Conservation (phyloP, 1,284 basidiomycete genomes). For the Trametes pubescens region DNA sequence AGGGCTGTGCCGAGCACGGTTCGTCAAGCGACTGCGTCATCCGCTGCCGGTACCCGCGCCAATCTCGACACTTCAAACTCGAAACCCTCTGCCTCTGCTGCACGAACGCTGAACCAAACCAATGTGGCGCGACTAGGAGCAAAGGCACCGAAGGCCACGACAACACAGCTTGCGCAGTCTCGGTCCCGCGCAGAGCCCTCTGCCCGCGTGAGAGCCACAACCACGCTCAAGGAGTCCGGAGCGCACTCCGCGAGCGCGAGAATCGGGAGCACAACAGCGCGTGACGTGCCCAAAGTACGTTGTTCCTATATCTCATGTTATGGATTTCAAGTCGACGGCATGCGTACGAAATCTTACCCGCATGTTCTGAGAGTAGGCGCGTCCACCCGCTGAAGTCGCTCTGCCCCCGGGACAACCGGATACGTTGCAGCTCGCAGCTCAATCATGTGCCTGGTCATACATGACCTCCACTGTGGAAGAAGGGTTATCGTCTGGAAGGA, state of each 20-base stretch:
- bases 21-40: conserved; percentile 21
- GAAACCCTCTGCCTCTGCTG: conserved; percentile 15
- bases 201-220: conserved; percentile 30
- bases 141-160: conserved; percentile 22
- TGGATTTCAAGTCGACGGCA: too few species aligned
- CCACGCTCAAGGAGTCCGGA: conserved; percentile 28
- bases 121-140: conserved; percentile 14
- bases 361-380: conserved; percentile 14
- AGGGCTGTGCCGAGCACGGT: conserved; percentile 13
- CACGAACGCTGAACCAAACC: conserved; percentile 18
- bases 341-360: not conserved
- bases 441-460: conserved; percentile 38
- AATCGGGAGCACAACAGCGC: conserved; percentile 14
- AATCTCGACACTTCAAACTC: conserved; percentile 22
- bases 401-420: conserved; percentile 21
- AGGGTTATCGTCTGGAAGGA: conserved; percentile 16
- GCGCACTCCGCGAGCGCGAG: conserved; percentile 17
- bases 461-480: conserved; percentile 37
- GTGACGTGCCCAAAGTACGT: conserved; percentile 18
- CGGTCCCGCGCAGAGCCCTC: conserved; percentile 21
- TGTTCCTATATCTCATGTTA: not conserved
- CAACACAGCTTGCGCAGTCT: conserved; percentile 22
- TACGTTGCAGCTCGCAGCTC: conserved; percentile 35
- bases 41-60: conserved; percentile 21
- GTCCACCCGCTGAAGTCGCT: conserved; percentile 6